These are phyloP conservation scores for Picochlorum sp. DNA, from an alignment of 139 green algal genomes.

Conservation along the genomic window DNA sequence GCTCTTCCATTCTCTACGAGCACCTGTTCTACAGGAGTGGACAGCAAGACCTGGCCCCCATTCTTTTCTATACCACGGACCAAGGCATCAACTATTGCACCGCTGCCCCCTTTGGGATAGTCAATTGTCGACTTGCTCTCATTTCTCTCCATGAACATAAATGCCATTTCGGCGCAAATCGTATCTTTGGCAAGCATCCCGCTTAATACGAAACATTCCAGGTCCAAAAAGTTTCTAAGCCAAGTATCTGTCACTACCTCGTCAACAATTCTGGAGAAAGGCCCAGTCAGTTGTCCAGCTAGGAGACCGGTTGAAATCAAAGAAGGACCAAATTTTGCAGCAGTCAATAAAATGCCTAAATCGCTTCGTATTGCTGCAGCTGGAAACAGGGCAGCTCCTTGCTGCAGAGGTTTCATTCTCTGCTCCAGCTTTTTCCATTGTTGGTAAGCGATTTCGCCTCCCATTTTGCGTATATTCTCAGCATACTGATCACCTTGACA, in stretches of 20 bases:
- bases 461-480: conserved; percentile 38
- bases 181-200: conserved; percentile 80
- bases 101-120: conserved; percentile 79
- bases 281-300: conserved; percentile 53
- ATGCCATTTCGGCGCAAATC: conserved; percentile 86
- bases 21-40: conserved; percentile 74
- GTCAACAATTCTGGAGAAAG: conserved; percentile 64
- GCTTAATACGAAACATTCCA: conserved; percentile 89
- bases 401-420: conserved; percentile 73
- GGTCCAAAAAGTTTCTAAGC: conserved; percentile 83
- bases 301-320: conserved; percentile 46
- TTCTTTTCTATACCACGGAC: conserved; percentile 77
- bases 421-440: conserved; percentile 57
- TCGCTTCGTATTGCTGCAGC: conserved; percentile 64
- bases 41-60: conserved; percentile 65
- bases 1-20: conserved; percentile 46
- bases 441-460: conserved; percentile 25
- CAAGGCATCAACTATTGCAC: conserved; percentile 73
- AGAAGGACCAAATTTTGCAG: conserved; percentile 60
- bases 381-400: conserved; percentile 70
- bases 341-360: conserved; percentile 52
- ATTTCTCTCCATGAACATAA: conserved; percentile 77
- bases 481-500: conserved; percentile 35
- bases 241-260: conserved; percentile 61
- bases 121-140: conserved; percentile 47